Conservation (phyloP, 2,329 filamentous ascomycete genomes). For the Neonectria ditissima region DNA sequence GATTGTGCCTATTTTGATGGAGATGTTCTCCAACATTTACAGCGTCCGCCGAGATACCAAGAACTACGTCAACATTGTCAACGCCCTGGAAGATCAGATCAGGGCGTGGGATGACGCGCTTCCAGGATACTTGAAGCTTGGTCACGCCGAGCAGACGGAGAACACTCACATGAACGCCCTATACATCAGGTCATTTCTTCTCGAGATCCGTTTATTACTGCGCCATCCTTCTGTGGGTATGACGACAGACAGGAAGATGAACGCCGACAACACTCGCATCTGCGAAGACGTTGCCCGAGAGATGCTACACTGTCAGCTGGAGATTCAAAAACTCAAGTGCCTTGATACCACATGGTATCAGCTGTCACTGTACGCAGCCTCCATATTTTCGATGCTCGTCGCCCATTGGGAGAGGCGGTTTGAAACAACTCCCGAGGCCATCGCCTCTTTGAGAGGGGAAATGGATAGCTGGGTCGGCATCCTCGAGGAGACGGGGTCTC, state of each 20-base stretch:
- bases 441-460: slow-evolving; percentile 71
- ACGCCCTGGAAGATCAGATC: slow-evolving; percentile 73
- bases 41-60: slow-evolving; percentile 71
- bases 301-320: slow-evolving; percentile 70
- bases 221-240: slow-evolving; percentile 72
- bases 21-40: slow-evolving; percentile 83
- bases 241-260: slow-evolving; percentile 64
- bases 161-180: slow-evolving; percentile 64
- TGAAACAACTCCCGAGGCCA: slow-evolving; percentile 67
- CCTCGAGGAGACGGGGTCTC: slow-evolving; percentile 72
- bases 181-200: slow-evolving; percentile 64
- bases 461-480: slow-evolving; percentile 78
- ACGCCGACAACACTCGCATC: slow-evolving; percentile 72
- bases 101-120: slow-evolving; percentile 72
- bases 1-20: slow-evolving; percentile 74
- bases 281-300: slow-evolving; percentile 75
- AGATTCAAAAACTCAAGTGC: slow-evolving; percentile 72
- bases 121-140: slow-evolving; percentile 68
- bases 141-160: slow-evolving; percentile 54
- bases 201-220: slow-evolving; percentile 70
- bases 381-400: slow-evolving; percentile 79
- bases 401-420: slow-evolving; percentile 75
- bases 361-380: slow-evolving; percentile 76
- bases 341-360: slow-evolving; percentile 85
- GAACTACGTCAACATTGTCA: slow-evolving; percentile 73